These are phyloP conservation scores for Peziza echinospora DNA, from an alignment of 495 filamentous ascomycete species.

Conservation along the genomic window DNA sequence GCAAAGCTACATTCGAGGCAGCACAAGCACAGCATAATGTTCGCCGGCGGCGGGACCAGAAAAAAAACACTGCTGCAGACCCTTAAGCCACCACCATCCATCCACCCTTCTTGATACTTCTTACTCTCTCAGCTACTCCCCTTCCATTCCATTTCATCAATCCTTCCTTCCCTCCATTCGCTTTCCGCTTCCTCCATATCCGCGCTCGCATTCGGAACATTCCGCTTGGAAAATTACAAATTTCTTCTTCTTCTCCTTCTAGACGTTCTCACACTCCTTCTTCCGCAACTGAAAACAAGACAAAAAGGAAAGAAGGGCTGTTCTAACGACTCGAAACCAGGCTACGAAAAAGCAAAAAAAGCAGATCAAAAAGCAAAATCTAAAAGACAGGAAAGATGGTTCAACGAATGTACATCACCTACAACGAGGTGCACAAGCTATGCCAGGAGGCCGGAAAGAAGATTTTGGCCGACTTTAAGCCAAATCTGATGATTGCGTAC, in stretches of 20 bases:
- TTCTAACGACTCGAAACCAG: neutral
- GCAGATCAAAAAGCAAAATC: neutral
- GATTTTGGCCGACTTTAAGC: slow-evolving; percentile 67
- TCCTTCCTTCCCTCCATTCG: neutral
- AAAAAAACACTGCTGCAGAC: too few species aligned
- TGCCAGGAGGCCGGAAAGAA: slow-evolving; percentile 62
- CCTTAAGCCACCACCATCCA: too few species aligned
- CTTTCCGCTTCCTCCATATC: neutral
- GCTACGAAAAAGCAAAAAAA: neutral
- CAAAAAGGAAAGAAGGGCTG: neutral
- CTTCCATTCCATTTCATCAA: neutral
- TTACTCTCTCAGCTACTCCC: too few species aligned
- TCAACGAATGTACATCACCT: slow-evolving; percentile 81
- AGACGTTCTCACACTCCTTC: neutral
- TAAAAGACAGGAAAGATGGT: too few species aligned
- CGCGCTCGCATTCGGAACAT: too few species aligned
- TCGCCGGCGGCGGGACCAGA: too few species aligned
- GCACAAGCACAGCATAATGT: too few species aligned
- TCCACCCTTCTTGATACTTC: too few species aligned
- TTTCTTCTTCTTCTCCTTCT: neutral
- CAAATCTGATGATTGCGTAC: slow-evolving; percentile 82
- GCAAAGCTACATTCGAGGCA: too few species aligned
- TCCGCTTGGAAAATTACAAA: too few species aligned
- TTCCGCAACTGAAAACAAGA: neutral
- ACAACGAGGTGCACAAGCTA: slow-evolving; percentile 95